Evolutionary conservation across 805 yeast genomes (phyloP), one percentile per base, ranked within the genome.

Genomic region (Soucietia sequanensis): DNA sequence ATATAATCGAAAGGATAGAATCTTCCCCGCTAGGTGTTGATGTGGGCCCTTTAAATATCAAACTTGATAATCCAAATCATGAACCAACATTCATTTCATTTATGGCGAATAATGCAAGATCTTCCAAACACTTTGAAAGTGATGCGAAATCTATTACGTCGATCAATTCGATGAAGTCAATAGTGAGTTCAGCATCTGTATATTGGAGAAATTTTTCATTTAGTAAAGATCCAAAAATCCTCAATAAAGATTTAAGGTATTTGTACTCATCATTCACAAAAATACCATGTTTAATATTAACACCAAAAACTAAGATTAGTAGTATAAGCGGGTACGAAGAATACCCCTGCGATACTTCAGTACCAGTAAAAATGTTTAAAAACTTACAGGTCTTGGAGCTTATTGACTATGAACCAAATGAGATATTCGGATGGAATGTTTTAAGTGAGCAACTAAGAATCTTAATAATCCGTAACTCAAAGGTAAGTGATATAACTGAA

Each of bases 271-370:
- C 82, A 4, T 81, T 80, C 54, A 75, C 84, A 3, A 80, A 80
- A 43, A 61, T 80, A 18, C 86, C 87, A 0, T 78, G 85, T 50
- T 63, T 80, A 33, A 60, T 82, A 23, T 52, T 80, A 36, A 73
- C 80, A 9, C 81, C 81, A 8, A 81, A 78, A 41, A 67, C 77
- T 5, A 77, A 77, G 41, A 73, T 81, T 12, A 72, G 67, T 42
- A 59, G 76, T 28, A 80, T 80, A 19, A 70, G 66, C 32, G 79
- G 80, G 2, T 81, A 78, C 52, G 84, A 80, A 47, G 86, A 80
- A 50, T 80, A 75, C 50, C 87, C 86, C 0, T 80, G 81, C 52
- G 87, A 81, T 48, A 78, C 85, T 3, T 72, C 82, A 4, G 80
- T 81, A 6, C 86, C 87, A 3, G 52, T 81, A n/a, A 61, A 60